phyloP scores from a whole-genome alignment of 2,329 filamentous ascomycete species.

The Claviceps quebecensis region DNA sequence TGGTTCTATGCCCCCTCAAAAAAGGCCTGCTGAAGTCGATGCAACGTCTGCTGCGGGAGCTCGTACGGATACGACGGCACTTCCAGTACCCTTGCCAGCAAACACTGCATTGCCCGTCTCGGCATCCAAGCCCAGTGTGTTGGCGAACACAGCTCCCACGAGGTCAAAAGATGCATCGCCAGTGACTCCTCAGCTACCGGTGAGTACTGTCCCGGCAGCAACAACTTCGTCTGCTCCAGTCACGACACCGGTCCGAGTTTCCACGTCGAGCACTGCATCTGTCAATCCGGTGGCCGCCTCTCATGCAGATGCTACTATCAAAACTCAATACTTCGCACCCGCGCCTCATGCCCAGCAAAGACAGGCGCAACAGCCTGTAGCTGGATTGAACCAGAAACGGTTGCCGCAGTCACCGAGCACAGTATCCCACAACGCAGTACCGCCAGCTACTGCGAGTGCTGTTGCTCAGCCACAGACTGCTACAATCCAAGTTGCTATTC shows the following conservation, averaged over 20 bases:
- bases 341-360: constrained; percentile 5
- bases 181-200: neutral
- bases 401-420: neutral
- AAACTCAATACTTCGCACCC: neutral
- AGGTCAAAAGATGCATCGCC: neutral
- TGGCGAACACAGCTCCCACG: neutral
- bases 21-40: constrained; percentile 15
- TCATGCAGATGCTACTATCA: constrained; percentile 1
- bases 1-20: constrained; percentile 43
- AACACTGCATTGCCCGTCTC: neutral
- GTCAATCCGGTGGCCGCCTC: constrained; percentile 9
- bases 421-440: constrained; percentile 3
- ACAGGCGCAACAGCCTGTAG: neutral
- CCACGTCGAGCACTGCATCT: constrained; percentile 1
- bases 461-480: constrained; percentile 2
- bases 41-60: constrained; percentile 13
- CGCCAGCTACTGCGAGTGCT: neutral
- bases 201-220: neutral
- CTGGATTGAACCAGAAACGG: neutral
- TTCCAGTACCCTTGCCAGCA: constrained; percentile 4
- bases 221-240: neutral
- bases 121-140: neutral
- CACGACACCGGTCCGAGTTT: neutral
- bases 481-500: constrained; percentile 6
- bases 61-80: constrained; percentile 9